These are phyloP conservation scores for Neurospora sp. DNA, from an alignment of 495 filamentous ascomycete genomes.

Conservation along the genomic window DNA sequence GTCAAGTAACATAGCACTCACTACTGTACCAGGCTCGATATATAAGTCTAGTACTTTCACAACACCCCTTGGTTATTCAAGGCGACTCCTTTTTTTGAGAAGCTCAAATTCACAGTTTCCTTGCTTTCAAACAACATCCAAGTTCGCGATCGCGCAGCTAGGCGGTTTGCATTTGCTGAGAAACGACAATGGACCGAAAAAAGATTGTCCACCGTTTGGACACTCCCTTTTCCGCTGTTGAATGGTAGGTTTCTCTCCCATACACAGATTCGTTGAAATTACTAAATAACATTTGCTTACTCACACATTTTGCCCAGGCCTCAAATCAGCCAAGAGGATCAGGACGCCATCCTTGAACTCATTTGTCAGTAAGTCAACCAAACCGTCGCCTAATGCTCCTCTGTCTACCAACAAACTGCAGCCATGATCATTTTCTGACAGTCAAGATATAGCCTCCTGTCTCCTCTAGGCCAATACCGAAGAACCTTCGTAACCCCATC, in stretches of 20 bases:
- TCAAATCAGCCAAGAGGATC: slow-evolving; percentile 32
- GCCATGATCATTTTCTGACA: background rate
- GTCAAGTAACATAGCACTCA: background rate
- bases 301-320: slow-evolving; percentile 29
- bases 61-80: background rate
- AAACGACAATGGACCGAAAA: slow-evolving; percentile 19
- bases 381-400: background rate
- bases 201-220: slow-evolving; percentile 21
- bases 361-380: slow-evolving; percentile 39
- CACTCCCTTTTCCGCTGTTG: slow-evolving; percentile 20
- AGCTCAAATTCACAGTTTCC: background rate
- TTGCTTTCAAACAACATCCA: background rate
- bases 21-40: background rate
- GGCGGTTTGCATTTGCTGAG: background rate
- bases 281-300: background rate
- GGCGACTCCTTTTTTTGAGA: background rate
- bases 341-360: slow-evolving; percentile 45
- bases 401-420: background rate
- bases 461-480: slow-evolving; percentile 46
- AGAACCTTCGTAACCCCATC: slow-evolving; percentile 35
- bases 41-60: background rate
- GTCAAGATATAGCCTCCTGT: slow-evolving; percentile 36
- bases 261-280: background rate
- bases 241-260: slow-evolving; percentile 13
- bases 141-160: background rate